Conservation (phyloP, 2,329 filamentous ascomycete genomes). For the Botrytis galanthina region DNA sequence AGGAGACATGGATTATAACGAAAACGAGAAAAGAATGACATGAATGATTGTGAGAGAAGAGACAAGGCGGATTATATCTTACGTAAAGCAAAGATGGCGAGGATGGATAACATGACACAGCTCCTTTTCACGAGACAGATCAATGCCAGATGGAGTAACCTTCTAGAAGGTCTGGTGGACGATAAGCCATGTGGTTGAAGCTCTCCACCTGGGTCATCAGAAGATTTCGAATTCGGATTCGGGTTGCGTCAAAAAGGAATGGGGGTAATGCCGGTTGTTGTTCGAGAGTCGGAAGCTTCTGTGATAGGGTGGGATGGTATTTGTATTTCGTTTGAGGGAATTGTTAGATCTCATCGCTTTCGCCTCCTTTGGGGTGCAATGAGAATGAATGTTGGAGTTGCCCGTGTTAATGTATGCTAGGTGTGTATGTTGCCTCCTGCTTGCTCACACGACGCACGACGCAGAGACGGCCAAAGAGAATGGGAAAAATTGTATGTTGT, state of each 20-base stretch:
- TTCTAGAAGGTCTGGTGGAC: conserved; percentile 3
- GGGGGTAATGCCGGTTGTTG: not conserved
- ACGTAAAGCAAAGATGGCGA: conserved; percentile 10
- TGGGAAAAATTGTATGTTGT: not conserved
- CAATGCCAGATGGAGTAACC: not conserved
- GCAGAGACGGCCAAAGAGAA: too few relatives aligned
- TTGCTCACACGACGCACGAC: too few relatives aligned
- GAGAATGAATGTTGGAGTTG: not conserved
- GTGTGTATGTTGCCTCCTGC: too few relatives aligned
- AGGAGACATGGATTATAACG: not conserved
- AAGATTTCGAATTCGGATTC: not conserved
- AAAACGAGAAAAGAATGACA: not conserved
- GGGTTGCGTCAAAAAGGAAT: not conserved
- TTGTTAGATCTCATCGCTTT: not conserved
- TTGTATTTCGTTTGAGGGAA: not conserved
- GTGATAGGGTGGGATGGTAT: not conserved
- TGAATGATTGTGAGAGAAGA: not conserved
- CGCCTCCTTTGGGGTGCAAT: not conserved
- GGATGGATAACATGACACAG: not conserved
- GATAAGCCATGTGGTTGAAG: not conserved
- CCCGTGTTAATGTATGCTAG: not conserved
- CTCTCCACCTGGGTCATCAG: not conserved
- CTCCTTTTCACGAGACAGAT: too few relatives aligned
- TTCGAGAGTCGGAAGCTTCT: not conserved
- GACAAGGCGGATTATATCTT: not conserved